A percentile compares a stretch with the other conserved stretches of the same genome.
Evolutionary conservation across 139 green algal species (phyloP).

Genomic region (Prasinococcaceae sp.): DNA sequence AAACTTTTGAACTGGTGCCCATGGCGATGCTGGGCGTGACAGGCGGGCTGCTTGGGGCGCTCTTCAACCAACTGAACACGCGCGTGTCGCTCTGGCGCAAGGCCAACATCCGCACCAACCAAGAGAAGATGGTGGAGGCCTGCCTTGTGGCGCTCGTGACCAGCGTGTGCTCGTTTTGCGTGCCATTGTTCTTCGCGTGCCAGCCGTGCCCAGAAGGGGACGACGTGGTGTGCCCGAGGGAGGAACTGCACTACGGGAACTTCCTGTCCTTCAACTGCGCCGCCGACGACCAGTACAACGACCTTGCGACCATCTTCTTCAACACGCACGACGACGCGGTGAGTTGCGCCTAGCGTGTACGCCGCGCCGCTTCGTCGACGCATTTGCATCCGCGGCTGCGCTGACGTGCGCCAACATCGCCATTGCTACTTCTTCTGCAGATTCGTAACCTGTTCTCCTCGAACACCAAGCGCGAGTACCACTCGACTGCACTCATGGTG

Average conservation of each 20-base stretch:
- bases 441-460: constrained; percentile 67
- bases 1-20: constrained; percentile 51
- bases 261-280: constrained; percentile 45
- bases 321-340: constrained; percentile 50
- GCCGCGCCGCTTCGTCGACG: too few relatives aligned
- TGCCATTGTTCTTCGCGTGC: constrained; percentile 21
- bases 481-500: constrained; percentile 28
- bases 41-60: constrained; percentile 44
- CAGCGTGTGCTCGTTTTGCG: constrained; percentile 13
- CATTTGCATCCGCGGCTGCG: too few relatives aligned
- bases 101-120: constrained; percentile 14
- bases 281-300: constrained; percentile 47
- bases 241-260: constrained; percentile 43
- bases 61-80: constrained; percentile 51
- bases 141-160: constrained; percentile 18
- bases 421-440: too few relatives aligned
- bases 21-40: constrained; percentile 60
- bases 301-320: constrained; percentile 70
- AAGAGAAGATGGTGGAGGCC: constrained; percentile 25
- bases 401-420: too few relatives aligned
- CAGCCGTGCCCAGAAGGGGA: constrained; percentile 28
- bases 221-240: constrained; percentile 37
- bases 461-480: constrained; percentile 50
- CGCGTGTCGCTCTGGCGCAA: constrained; percentile 34
- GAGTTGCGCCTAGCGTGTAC: too few relatives aligned